These are phyloP conservation scores for Solanum gracilifrons DNA, from an alignment of 257 asterid species.

Conservation along the genomic window DNA sequence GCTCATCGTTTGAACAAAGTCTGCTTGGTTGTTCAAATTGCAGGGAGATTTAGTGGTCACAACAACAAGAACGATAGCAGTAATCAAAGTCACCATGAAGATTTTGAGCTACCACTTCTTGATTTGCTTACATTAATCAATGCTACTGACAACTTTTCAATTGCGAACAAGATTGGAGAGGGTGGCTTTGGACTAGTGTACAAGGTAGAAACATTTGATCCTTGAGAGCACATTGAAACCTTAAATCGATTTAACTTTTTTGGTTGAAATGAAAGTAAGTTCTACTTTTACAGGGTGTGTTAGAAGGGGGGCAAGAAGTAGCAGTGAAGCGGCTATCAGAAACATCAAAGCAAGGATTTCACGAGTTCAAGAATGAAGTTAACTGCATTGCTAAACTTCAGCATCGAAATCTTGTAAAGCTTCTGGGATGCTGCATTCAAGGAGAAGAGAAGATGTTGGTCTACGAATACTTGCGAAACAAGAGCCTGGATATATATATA, in stretches of 20 bases:
- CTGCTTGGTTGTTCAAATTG: background rate
- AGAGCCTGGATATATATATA: slow-evolving; percentile 19
- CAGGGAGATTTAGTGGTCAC: background rate
- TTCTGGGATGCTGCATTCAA: slow-evolving; percentile 24
- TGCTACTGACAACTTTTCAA: slow-evolving; percentile 20
- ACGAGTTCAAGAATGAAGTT: slow-evolving; percentile 32
- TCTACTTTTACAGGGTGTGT: slow-evolving; percentile 7
- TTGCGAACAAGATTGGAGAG: slow-evolving; percentile 27
- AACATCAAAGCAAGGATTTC: slow-evolving; percentile 17
- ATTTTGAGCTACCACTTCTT: slow-evolving; percentile 13
- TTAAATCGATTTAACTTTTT: background rate
- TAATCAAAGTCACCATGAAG: background rate
- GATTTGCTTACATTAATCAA: slow-evolving; percentile 5
- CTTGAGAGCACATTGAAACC: background rate
- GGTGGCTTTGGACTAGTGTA: slow-evolving; percentile 41
- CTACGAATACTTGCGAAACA: slow-evolving; percentile 26
- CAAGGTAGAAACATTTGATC: slow-evolving; percentile 11
- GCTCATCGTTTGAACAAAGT: background rate
- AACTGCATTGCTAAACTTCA: slow-evolving; percentile 25
- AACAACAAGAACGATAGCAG: background rate
- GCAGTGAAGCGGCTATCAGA: slow-evolving; percentile 27
- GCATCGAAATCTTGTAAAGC: slow-evolving; percentile 33
- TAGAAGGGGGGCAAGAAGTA: slow-evolving; percentile 22
- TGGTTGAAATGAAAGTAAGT: background rate
- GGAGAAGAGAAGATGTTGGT: slow-evolving; percentile 20